Percentiles rank a stretch among this genome's conserved stretches.
phyloP scores from a whole-genome alignment of 495 filamentous ascomycete species.

The Oidiodendron maius region DNA sequence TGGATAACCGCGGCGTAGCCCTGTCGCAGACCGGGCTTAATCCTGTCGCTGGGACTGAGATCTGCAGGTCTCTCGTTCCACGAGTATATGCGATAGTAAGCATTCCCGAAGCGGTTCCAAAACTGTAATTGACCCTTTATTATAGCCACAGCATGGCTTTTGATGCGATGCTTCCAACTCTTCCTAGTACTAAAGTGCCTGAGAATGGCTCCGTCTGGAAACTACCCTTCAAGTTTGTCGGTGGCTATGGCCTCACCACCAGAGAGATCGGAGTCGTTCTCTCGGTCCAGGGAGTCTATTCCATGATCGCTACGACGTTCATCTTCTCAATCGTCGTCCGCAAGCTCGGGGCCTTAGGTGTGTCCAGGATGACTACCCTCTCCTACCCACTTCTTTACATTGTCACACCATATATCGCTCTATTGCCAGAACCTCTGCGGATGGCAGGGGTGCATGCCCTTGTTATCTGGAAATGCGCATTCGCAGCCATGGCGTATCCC shows the following conservation, averaged over 20 bases:
- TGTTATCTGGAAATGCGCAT: constrained; percentile 83
- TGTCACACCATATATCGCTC: constrained; percentile 78
- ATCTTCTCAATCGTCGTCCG: constrained; percentile 72
- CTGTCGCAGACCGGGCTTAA: neutral
- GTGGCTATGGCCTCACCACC: constrained; percentile 76
- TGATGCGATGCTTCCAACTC: constrained; percentile 87
- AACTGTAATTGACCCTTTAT: too few relatives aligned
- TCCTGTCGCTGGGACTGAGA: neutral
- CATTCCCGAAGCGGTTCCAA: too few relatives aligned
- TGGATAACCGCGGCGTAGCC: neutral
- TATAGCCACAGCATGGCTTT: constrained; percentile 85
- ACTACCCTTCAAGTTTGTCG: constrained; percentile 82
- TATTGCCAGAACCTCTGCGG: constrained; percentile 65
- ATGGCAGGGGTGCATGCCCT: constrained; percentile 68
- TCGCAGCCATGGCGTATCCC: constrained; percentile 80
- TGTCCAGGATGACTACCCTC: constrained; percentile 74
- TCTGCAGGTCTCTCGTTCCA: neutral
- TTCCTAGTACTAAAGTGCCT: constrained; percentile 69
- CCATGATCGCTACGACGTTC: constrained; percentile 76
- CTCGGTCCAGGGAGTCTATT: constrained; percentile 80
- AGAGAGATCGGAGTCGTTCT: constrained; percentile 83
- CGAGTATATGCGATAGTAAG: too few relatives aligned
- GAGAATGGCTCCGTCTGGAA: constrained; percentile 29
- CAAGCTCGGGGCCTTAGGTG: constrained; percentile 68
- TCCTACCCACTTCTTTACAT: constrained; percentile 85